A percentile compares a stretch with the other conserved stretches of the same genome.
These are phyloP conservation scores for Waltiozyma sp. DNA, from an alignment of 1,139 yeast genomes.

Conservation along the genomic window DNA sequence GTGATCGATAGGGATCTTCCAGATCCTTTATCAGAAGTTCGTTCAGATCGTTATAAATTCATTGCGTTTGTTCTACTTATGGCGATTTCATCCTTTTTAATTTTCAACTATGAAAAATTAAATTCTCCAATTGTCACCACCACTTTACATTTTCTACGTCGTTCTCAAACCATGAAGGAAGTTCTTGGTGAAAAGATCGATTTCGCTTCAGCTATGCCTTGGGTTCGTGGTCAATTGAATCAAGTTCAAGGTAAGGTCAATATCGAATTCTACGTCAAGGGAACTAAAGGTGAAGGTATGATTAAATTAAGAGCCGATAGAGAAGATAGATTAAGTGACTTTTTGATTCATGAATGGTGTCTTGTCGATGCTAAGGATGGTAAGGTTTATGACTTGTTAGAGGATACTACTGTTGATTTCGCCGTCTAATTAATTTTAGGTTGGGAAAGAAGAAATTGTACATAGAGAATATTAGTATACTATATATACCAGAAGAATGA, in stretches of 20 bases:
- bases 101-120: conserved; percentile 86
- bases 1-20: conserved; percentile 53
- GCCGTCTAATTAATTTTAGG: conserved; percentile 8
- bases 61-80: conserved; percentile 53
- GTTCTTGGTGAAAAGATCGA: conserved; percentile 67
- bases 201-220: conserved; percentile 64
- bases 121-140: conserved; percentile 81
- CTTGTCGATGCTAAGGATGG: conserved; percentile 29
- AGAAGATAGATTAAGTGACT: conserved; percentile 43
- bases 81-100: conserved; percentile 52
- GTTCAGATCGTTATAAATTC: conserved; percentile 42
- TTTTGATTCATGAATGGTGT: conserved; percentile 49
- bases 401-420: conserved; percentile 35
- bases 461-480: background rate
- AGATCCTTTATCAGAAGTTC: conserved; percentile 55
- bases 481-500: too few species aligned
- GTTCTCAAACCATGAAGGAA: conserved; percentile 59
- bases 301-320: conserved; percentile 51
- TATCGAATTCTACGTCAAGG: conserved; percentile 59
- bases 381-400: conserved; percentile 37
- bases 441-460: background rate
- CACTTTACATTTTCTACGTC: conserved; percentile 74
- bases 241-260: conserved; percentile 76
- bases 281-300: conserved; percentile 42
- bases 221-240: conserved; percentile 80